These are phyloP conservation scores for Viola odorata DNA, from an alignment of 345 rosid genomes.

Conservation along the genomic window DNA sequence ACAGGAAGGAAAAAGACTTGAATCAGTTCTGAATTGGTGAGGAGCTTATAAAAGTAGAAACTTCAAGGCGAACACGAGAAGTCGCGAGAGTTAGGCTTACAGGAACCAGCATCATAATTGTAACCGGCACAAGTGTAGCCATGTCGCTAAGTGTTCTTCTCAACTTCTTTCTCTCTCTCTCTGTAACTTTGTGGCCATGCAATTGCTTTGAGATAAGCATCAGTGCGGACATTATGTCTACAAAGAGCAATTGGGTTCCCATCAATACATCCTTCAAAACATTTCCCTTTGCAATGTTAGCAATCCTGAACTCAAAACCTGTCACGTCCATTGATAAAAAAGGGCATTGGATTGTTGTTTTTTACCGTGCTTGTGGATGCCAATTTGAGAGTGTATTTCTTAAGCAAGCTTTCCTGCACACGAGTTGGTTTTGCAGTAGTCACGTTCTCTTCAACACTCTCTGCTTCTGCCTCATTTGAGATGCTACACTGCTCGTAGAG, in stretches of 20 bases:
- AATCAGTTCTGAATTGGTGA: slow-evolving; percentile 1
- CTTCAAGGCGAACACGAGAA: background rate
- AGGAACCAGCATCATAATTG: slow-evolving; percentile 60
- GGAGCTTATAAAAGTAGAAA: background rate
- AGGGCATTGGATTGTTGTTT: background rate
- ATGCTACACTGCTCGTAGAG: slow-evolving; percentile 20
- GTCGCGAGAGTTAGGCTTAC: too few relatives aligned
- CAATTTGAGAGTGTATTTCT: slow-evolving; percentile 38
- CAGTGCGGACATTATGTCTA: slow-evolving; percentile 38
- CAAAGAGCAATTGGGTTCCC: slow-evolving; percentile 57
- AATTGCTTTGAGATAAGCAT: slow-evolving; percentile 40
- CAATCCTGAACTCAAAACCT: background rate
- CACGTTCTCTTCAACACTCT: slow-evolving; percentile 12
- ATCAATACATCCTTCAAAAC: slow-evolving; percentile 40
- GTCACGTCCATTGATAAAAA: slow-evolving; percentile 2
- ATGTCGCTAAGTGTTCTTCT: slow-evolving; percentile 44
- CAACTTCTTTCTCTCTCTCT: slow-evolving; percentile 40
- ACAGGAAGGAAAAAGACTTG: background rate
- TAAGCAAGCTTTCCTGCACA: slow-evolving; percentile 26
- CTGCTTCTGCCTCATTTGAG: slow-evolving; percentile 12
- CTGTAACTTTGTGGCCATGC: slow-evolving; percentile 32
- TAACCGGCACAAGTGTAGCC: slow-evolving; percentile 45
- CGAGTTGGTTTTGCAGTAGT: slow-evolving; percentile 14
- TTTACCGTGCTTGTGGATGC: slow-evolving; percentile 33
- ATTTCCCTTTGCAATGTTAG: background rate